Evolutionary conservation across 2,329 filamentous ascomycete genomes (phyloP), one percentile per base, ranked within the genome.

Genomic region (Botrytis galanthina): DNA sequence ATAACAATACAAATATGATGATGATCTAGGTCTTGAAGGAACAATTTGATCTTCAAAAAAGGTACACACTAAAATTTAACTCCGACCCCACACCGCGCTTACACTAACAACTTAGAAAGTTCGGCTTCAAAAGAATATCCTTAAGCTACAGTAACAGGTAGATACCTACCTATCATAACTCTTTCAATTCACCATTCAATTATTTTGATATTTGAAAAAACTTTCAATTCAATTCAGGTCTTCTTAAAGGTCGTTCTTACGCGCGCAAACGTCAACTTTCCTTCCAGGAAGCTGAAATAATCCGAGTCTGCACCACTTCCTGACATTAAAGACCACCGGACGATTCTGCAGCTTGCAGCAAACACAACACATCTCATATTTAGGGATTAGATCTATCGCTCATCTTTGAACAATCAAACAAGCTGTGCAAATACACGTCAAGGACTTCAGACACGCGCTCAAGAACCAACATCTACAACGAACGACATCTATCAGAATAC

Each of bases 71-170:
- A 66, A 67, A 29, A 54, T 29, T 39, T 29, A 54, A 67, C 37
- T 54, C 46, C 29, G 32, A 39, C 64, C 46, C 64, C 64, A 67
- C 46, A 54, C 46, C 64, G 46, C 32, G 64, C 44, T 64, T 48
- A 44, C 42, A 12, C 44, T 32, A 51, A 48, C 63, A 48, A 66
- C 29, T 66, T 48, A 26, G 42, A 35, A 66, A 66, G 20, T 51
- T 66, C 35, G 42, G 32, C 46, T 54, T 67, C 39, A 12, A 32
- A 29, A 64, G 39, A 64, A 62, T 61, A 61, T 37, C 22, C 35
- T 20, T n/a, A 54, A 51, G 44, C 46, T 67, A 14, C 51, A 29
- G n/a, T 18, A 29, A 16, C 9, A 29, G 51, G 14, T 57, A 0
- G 51, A 57, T 29, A 57, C 5, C 26, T n/a, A 54, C 48, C 48